phyloP scores from a whole-genome alignment of 2,329 filamentous ascomycete genomes.

The Fusarium goolgardi region DNA sequence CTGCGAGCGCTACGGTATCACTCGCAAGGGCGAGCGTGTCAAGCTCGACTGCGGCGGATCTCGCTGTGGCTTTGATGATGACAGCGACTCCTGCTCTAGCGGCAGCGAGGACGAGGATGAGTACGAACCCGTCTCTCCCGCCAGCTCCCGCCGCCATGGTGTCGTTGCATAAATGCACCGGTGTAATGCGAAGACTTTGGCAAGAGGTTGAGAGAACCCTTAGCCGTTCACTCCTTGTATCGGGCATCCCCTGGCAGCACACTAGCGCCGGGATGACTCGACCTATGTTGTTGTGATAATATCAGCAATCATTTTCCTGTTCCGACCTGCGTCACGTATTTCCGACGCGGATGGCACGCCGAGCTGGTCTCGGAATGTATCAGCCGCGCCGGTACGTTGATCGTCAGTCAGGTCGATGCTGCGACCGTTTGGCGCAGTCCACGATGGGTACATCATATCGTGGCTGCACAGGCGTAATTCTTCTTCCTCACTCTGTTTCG shows the following conservation, averaged over 20 bases:
- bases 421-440: slow-evolving; percentile 57
- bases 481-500: slow-evolving; percentile 46
- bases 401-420: slow-evolving; percentile 65
- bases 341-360: slow-evolving; percentile 50
- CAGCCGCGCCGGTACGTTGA: slow-evolving; percentile 40
- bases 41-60: slow-evolving; percentile 95
- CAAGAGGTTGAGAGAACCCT: slow-evolving; percentile 47
- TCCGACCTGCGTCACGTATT: slow-evolving; percentile 47
- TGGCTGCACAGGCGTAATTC: slow-evolving; percentile 46
- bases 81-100: slow-evolving; percentile 74
- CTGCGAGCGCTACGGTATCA: slow-evolving; percentile 97
- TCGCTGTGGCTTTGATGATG: slow-evolving; percentile 84
- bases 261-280: slow-evolving; percentile 48
- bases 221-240: slow-evolving; percentile 53
- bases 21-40: slow-evolving; percentile 89
- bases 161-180: slow-evolving; percentile 59
- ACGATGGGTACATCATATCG: slow-evolving; percentile 36
- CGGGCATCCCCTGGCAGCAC: slow-evolving; percentile 43
- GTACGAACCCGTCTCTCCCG: slow-evolving; percentile 60
- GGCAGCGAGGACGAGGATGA: slow-evolving; percentile 69
- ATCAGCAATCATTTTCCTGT: slow-evolving; percentile 46
- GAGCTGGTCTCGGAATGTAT: slow-evolving; percentile 59
- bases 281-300: slow-evolving; percentile 48
- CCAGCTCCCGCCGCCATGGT: slow-evolving; percentile 71
- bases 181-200: slow-evolving; percentile 41